These are phyloP conservation scores for Claviceps sp. DNA, from an alignment of 2,329 filamentous ascomycete species.

Conservation along the genomic window DNA sequence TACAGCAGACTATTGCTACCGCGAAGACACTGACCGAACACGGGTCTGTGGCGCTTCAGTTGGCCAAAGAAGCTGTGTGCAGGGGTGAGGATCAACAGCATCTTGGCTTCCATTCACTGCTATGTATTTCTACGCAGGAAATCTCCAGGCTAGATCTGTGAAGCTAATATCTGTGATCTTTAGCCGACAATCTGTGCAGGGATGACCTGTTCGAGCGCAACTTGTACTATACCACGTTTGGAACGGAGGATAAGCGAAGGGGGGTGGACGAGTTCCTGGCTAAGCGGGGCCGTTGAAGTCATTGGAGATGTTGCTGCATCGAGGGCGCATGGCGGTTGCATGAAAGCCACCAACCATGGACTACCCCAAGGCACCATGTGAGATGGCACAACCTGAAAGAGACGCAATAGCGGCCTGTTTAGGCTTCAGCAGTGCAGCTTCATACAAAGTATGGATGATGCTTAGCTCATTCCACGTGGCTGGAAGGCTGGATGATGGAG, in stretches of 20 bases:
- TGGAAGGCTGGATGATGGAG: neutral
- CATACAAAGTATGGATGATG: neutral
- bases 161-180: slow-evolving; percentile 2
- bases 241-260: slow-evolving; percentile 16
- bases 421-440: neutral
- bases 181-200: slow-evolving; percentile 14
- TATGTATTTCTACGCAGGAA: neutral
- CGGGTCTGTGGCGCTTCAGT: slow-evolving; percentile 14
- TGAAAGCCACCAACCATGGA: neutral
- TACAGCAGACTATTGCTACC: slow-evolving; percentile 13
- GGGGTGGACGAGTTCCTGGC: slow-evolving; percentile 17
- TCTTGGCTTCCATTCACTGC: neutral
- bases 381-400: neutral
- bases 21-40: slow-evolving; percentile 12
- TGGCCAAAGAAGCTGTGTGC: slow-evolving; percentile 18
- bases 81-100: slow-evolving; percentile 10
- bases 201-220: slow-evolving; percentile 21
- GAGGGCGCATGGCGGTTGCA: neutral
- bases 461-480: slow-evolving; percentile 4
- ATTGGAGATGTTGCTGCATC: slow-evolving; percentile 2
- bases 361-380: neutral
- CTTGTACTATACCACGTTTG: slow-evolving; percentile 23
- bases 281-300: slow-evolving; percentile 6
- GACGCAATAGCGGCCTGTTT: neutral
- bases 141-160: neutral